Percentiles rank a stretch among this genome's conserved stretches.
phyloP scores from a whole-genome alignment of 108 stramenopile genomes.

The Pelagomonas calceolata region DNA sequence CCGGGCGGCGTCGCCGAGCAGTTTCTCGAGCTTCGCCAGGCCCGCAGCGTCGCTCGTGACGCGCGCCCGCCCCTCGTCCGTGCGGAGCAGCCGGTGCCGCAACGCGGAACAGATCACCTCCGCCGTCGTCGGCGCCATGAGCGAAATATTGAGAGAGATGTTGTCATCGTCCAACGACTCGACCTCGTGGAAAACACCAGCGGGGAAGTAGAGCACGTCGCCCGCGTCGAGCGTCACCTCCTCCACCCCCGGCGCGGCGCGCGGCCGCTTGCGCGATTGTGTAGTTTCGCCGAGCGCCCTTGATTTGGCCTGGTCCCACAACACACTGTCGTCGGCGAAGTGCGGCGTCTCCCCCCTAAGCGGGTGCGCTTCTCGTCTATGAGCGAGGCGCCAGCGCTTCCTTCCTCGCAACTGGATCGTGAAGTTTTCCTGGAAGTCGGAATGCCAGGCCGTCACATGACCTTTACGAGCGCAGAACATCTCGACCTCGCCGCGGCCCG shows the following conservation, averaged over 20 bases:
- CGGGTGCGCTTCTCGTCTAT: constrained; percentile 53
- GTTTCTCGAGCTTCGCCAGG: too few species aligned
- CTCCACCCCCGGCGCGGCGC: constrained; percentile 40
- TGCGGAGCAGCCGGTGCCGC: constrained; percentile 52
- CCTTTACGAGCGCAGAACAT: constrained; percentile 51
- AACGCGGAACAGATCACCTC: constrained; percentile 50
- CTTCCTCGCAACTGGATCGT: constrained; percentile 70
- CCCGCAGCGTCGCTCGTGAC: too few species aligned
- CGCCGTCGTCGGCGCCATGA: constrained; percentile 74
- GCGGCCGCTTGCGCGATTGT: background rate
- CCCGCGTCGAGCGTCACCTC: constrained; percentile 52
- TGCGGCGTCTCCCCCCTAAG: constrained; percentile 75
- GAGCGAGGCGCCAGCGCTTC: constrained; percentile 66
- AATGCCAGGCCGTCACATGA: constrained; percentile 68
- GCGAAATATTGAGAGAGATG: constrained; percentile 66
- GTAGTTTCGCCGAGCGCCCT: background rate
- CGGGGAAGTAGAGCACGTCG: constrained; percentile 80
- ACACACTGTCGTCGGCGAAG: constrained; percentile 31
- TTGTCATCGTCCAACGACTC: constrained; percentile 60
- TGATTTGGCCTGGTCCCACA: background rate
- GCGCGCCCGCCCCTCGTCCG: constrained; percentile 6
- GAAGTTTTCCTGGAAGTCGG: constrained; percentile 89
- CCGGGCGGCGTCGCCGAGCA: too few species aligned
- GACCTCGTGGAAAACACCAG: constrained; percentile 79
- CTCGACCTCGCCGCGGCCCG: constrained; percentile 76